A percentile compares a stretch with the other conserved stretches of the same genome.
Conservation (phyloP, 768 basidiomycete genomes). For the Mycena sanguinolenta region DNA sequence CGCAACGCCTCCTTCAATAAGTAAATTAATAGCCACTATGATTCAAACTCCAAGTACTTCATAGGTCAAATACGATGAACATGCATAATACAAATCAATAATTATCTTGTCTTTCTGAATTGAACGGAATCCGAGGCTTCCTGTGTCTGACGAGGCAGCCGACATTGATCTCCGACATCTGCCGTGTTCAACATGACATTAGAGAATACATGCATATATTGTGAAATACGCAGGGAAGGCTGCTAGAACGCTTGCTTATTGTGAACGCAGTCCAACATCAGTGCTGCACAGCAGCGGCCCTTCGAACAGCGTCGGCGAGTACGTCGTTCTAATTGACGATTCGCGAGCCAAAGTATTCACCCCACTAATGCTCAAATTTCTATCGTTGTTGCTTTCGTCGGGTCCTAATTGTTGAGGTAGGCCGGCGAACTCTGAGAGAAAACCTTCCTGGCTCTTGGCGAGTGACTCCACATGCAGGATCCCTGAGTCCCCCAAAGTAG, state of each 20-base stretch:
- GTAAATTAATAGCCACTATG: slow-evolving; percentile 1
- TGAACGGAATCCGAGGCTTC: neutral
- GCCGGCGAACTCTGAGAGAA: slow-evolving; percentile 13
- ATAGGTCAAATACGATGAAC: neutral
- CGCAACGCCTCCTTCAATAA: neutral
- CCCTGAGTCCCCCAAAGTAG: neutral
- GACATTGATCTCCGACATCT: too few relatives aligned
- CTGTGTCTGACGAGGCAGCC: too few relatives aligned
- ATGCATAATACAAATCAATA: too few relatives aligned
- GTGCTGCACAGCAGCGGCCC: neutral
- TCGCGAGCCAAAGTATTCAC: slow-evolving; percentile 9
- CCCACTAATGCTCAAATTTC: neutral
- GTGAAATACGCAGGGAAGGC: too few relatives aligned
- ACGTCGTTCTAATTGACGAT: slow-evolving; percentile 18
- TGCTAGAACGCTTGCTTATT: neutral
- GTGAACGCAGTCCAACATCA: neutral
- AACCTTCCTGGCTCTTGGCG: neutral
- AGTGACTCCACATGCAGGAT: neutral
- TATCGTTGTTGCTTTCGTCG: neutral
- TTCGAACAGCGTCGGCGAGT: neutral
- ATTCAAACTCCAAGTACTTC: neutral
- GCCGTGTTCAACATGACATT: too few relatives aligned
- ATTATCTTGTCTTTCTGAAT: neutral
- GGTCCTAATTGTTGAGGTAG: neutral
- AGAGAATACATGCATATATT: too few relatives aligned